A percentile compares a stretch with the other conserved stretches of the same genome.
phyloP scores from a whole-genome alignment of 2,329 filamentous ascomycete genomes.

The Colletotrichum phormii region DNA sequence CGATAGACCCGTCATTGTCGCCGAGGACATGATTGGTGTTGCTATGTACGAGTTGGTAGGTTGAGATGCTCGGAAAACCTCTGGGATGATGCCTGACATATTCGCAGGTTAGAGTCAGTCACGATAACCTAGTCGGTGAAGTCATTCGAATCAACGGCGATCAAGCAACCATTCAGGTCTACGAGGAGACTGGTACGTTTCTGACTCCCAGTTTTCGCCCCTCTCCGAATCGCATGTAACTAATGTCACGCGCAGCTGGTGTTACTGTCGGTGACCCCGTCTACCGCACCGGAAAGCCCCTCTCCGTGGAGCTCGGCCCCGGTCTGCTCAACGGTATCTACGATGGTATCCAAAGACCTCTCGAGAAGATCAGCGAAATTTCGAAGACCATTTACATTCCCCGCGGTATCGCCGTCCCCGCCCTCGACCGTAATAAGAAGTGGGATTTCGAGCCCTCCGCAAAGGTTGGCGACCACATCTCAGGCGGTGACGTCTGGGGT shows the following conservation, averaged over 20 bases:
- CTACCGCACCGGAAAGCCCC: conserved; percentile 87
- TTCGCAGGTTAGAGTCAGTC: conserved; percentile 84
- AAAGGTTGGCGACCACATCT: conserved; percentile 97
- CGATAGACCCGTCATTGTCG: conserved; percentile 87
- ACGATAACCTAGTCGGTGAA: conserved; percentile 93
- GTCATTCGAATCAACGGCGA: conserved; percentile 98
- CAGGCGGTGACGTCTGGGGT: conserved; percentile 96
- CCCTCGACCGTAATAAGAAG: conserved; percentile 90
- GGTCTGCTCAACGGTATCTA: conserved; percentile 99
- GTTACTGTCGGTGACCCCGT: conserved; percentile 97
- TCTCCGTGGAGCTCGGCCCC: conserved; percentile 96
- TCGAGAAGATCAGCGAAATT: conserved; percentile 82
- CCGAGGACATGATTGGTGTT: conserved; percentile 98
- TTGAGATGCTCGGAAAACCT: conserved; percentile 26
- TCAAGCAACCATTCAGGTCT: conserved; percentile 97
- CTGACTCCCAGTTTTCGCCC: conserved; percentile 2
- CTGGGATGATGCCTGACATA: conserved; percentile 13
- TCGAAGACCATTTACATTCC: conserved; percentile 97
- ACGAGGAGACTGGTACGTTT: conserved; percentile 92
- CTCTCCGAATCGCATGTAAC: not conserved
- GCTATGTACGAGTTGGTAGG: conserved; percentile 99
- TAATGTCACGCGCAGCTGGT: conserved; percentile 71
- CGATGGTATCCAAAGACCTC: conserved; percentile 97
- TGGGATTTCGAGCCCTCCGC: conserved; percentile 94
- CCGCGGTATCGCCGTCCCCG: conserved; percentile 88